Evolutionary conservation across 805 yeast species (phyloP).

Genomic region (Pichia cephalocereana): DNA sequence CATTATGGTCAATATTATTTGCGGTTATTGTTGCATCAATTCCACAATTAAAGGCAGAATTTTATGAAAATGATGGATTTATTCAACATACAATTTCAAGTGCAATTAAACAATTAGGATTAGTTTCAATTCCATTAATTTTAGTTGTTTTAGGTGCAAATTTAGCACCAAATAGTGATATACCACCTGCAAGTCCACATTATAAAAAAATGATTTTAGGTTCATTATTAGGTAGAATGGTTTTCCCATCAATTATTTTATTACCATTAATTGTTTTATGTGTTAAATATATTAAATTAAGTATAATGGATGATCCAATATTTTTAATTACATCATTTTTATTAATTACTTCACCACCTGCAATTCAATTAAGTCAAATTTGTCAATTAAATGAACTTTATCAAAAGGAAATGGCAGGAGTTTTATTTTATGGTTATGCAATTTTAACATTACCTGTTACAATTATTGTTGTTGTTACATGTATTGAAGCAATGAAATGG

Average conservation of each 20-base stretch:
- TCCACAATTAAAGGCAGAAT: slow-evolving; percentile 44
- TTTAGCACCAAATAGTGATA: slow-evolving; percentile 56
- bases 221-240: slow-evolving; percentile 68
- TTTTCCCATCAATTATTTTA: slow-evolving; percentile 58
- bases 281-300: slow-evolving; percentile 54
- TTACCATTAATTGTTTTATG: slow-evolving; percentile 57
- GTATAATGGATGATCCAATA: slow-evolving; percentile 74
- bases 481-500: slow-evolving; percentile 44
- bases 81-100: slow-evolving; percentile 55
- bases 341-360: slow-evolving; percentile 73
- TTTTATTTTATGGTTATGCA: slow-evolving; percentile 75
- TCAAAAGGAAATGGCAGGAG: slow-evolving; percentile 78
- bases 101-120: slow-evolving; percentile 57
- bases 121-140: slow-evolving; percentile 70
- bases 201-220: slow-evolving; percentile 58
- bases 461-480: slow-evolving; percentile 58
- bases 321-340: slow-evolving; percentile 69
- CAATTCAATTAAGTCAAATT: slow-evolving; percentile 73
- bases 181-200: slow-evolving; percentile 56
- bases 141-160: slow-evolving; percentile 74
- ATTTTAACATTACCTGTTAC: slow-evolving; percentile 69
- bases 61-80: slow-evolving; percentile 53
- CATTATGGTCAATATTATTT: slow-evolving; percentile 65
- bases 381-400: slow-evolving; percentile 67
- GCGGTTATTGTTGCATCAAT: slow-evolving; percentile 63